A percentile compares a stretch with the other conserved stretches of the same genome.
These are phyloP conservation scores for Tolypocladium inflatum DNA, from an alignment of 2,329 filamentous ascomycete genomes.

Conservation along the genomic window DNA sequence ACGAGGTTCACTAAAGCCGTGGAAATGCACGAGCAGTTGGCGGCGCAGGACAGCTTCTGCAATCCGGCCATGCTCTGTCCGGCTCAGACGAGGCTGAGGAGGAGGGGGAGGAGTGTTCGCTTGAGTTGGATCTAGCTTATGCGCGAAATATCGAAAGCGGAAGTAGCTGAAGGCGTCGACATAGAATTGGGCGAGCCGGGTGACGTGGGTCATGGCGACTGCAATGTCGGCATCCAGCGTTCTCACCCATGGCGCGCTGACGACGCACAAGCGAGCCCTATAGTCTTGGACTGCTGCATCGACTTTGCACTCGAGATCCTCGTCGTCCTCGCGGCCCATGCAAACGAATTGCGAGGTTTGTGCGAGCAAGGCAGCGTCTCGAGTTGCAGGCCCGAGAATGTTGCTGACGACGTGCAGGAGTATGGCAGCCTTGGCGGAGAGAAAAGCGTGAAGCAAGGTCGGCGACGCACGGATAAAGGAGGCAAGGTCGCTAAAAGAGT, in stretches of 20 bases:
- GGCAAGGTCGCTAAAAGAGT: background rate
- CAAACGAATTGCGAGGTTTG: background rate
- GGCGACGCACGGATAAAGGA: background rate
- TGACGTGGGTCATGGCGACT: background rate
- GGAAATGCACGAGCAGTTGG: background rate
- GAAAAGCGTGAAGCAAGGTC: background rate
- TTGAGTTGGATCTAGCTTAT: background rate
- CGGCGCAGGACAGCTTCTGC: background rate
- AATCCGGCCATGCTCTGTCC: background rate
- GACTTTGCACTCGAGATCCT: background rate
- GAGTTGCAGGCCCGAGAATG: background rate
- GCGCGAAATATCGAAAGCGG: background rate
- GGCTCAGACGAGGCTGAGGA: background rate
- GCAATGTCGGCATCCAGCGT: background rate
- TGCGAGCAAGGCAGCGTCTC: background rate
- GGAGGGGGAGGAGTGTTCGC: no score
- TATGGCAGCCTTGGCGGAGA: background rate
- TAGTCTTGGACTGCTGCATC: background rate
- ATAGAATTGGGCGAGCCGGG: background rate
- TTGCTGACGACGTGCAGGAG: background rate
- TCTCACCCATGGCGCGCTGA: background rate
- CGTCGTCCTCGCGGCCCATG: no score
- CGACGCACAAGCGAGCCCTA: background rate
- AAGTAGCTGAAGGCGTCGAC: background rate
- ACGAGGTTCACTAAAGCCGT: background rate